phyloP scores from a whole-genome alignment of 2,329 filamentous ascomycete species.

The Mycosphaerella sp. region DNA sequence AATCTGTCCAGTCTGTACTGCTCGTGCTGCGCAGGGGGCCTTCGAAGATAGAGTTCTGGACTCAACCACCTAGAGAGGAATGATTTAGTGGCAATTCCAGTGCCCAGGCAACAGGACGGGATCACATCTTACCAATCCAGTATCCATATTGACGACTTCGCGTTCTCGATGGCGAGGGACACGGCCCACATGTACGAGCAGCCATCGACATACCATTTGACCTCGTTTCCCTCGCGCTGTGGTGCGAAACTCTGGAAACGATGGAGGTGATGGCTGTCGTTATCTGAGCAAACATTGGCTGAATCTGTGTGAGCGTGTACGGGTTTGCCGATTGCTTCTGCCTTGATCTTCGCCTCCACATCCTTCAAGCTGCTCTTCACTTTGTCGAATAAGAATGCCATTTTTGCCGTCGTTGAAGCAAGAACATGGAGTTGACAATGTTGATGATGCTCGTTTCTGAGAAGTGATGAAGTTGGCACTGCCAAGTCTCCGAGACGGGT shows the following conservation, averaged over 20 bases:
- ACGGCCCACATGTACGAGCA: conserved; percentile 65
- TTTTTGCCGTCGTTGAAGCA: conserved; percentile 1
- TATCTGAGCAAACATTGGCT: conserved; percentile 34
- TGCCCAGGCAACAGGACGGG: too few species aligned
- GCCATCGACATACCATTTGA: conserved; percentile 84
- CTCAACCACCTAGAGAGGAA: conserved; percentile 56
- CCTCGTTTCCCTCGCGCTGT: conserved; percentile 61
- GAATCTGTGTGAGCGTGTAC: conserved; percentile 45
- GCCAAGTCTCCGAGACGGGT: not conserved
- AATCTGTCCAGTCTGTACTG: conserved; percentile 77
- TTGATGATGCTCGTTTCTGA: not conserved
- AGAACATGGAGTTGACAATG: not conserved
- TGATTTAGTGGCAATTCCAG: too few species aligned
- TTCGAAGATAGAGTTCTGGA: conserved; percentile 78
- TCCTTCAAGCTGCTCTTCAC: conserved; percentile 48
- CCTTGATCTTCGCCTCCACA: conserved; percentile 47
- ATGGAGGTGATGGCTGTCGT: conserved; percentile 42
- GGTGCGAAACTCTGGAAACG: conserved; percentile 63
- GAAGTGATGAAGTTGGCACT: not conserved
- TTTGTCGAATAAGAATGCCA: conserved; percentile 47
- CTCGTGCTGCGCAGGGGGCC: conserved; percentile 74
- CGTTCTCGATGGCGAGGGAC: conserved; percentile 69
- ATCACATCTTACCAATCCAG: conserved; percentile 44
- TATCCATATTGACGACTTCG: conserved; percentile 73
- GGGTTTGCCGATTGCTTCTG: conserved; percentile 39